A percentile compares a stretch with the other conserved stretches of the same genome.
Evolutionary conservation across 2,329 filamentous ascomycete species (phyloP).

Genomic region (Seiridium unicorne): DNA sequence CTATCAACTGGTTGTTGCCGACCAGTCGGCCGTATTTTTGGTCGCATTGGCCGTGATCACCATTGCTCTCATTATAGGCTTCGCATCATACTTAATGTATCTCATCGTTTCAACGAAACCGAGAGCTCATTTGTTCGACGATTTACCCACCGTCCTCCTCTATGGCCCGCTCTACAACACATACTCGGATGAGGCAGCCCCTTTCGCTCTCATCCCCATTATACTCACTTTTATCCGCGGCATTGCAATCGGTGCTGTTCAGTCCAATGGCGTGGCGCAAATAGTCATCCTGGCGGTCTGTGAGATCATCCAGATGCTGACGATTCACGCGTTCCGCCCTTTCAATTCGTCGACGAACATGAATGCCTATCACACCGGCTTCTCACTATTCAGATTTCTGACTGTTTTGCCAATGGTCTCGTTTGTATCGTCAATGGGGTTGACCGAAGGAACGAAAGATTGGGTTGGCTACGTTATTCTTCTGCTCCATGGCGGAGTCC

Average conservation of each 20-base stretch:
- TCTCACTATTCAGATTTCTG: slow-evolving; percentile 73
- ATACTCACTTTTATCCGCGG: slow-evolving; percentile 82
- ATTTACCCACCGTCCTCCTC: slow-evolving; percentile 81
- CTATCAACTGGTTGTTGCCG: slow-evolving; percentile 83
- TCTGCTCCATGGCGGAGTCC: slow-evolving; percentile 77
- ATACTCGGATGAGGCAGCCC: slow-evolving; percentile 88
- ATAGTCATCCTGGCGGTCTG: slow-evolving; percentile 90
- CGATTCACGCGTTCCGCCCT: slow-evolving; percentile 84
- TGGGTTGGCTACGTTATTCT: slow-evolving; percentile 96
- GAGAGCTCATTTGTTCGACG: slow-evolving; percentile 86
- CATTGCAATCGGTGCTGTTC: slow-evolving; percentile 87
- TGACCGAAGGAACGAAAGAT: slow-evolving; percentile 76
- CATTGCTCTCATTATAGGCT: slow-evolving; percentile 68
- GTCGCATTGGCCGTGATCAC: slow-evolving; percentile 75
- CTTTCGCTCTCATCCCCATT: slow-evolving; percentile 85
- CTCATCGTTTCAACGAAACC: slow-evolving; percentile 80
- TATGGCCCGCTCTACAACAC: slow-evolving; percentile 98
- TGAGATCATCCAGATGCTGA: slow-evolving; percentile 86
- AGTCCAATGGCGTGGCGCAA: slow-evolving; percentile 90
- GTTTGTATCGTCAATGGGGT: slow-evolving; percentile 80
- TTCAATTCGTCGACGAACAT: slow-evolving; percentile 92
- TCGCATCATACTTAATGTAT: slow-evolving; percentile 75
- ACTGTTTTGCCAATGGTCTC: slow-evolving; percentile 75
- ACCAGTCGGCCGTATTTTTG: slow-evolving; percentile 64
- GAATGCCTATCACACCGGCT: slow-evolving; percentile 92